Conservation (phyloP, 2,329 filamentous ascomycete genomes). For the Epichloe typhina region DNA sequence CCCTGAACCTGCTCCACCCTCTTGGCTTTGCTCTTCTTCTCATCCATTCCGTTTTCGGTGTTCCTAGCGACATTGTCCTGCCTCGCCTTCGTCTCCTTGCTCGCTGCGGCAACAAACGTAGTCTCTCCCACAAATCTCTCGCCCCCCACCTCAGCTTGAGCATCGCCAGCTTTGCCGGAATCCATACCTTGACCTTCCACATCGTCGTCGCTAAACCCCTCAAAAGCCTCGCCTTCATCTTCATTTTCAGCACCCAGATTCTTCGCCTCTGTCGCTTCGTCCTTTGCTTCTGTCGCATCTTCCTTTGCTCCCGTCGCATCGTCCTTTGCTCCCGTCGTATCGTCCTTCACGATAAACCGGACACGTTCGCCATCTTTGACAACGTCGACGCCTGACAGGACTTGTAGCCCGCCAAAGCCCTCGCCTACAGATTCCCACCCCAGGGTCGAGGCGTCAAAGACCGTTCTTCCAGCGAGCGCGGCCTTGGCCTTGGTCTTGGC, state of each 20-base stretch:
- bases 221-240: slow-evolving; percentile 43
- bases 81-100: slow-evolving; percentile 3
- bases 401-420: slow-evolving; percentile 83
- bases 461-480: slow-evolving; percentile 10
- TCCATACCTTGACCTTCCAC: slow-evolving; percentile 19
- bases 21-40: slow-evolving; percentile 14
- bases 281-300: slow-evolving; percentile 13
- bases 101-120: neutral
- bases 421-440: slow-evolving; percentile 70
- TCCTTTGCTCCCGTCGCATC: slow-evolving; percentile 10
- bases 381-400: slow-evolving; percentile 85
- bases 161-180: slow-evolving; percentile 19
- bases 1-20: slow-evolving; percentile 5
- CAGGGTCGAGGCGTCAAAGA: slow-evolving; percentile 34
- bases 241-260: slow-evolving; percentile 8
- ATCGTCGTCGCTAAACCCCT: slow-evolving; percentile 46
- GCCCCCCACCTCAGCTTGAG: slow-evolving; percentile 18
- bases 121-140: slow-evolving; percentile 7
- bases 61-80: neutral
- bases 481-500: slow-evolving; percentile 7
- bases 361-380: slow-evolving; percentile 48
- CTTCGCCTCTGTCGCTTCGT: slow-evolving; percentile 10
- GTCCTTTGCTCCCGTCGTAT: slow-evolving; percentile 10
- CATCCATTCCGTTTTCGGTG: slow-evolving; percentile 4
- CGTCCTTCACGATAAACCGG: slow-evolving; percentile 36